Evolutionary conservation across 2,329 filamentous ascomycete genomes (phyloP).

Genomic region (Zelopaecilomyces penicillatus): DNA sequence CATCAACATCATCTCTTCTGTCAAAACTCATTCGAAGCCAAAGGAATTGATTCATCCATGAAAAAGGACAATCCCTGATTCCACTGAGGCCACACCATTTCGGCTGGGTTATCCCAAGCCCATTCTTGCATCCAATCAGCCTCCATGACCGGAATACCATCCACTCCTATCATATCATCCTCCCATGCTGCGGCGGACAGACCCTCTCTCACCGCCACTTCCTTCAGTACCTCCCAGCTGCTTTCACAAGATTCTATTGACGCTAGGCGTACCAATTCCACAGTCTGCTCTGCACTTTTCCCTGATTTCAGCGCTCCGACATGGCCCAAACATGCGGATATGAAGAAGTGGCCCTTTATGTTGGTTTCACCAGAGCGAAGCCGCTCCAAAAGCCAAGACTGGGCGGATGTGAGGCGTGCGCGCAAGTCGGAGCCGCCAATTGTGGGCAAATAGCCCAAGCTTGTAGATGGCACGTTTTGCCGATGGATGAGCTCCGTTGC

Average conservation of each 20-base stretch:
- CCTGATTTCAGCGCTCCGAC: constrained; percentile 25
- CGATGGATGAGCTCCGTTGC: constrained; percentile 38
- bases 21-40: neutral
- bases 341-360: constrained; percentile 31
- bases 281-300: constrained; percentile 19
- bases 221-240: constrained; percentile 25
- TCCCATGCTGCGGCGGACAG: constrained; percentile 10
- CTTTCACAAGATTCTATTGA: constrained; percentile 17
- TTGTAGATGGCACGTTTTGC: constrained; percentile 31
- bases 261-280: constrained; percentile 21
- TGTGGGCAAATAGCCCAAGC: constrained; percentile 20
- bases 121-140: constrained; percentile 20
- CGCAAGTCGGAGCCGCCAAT: constrained; percentile 24
- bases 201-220: constrained; percentile 22
- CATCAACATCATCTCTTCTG: too few relatives aligned
- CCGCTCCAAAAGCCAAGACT: constrained; percentile 24
- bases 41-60: neutral
- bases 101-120: constrained; percentile 18
- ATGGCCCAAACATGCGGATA: constrained; percentile 23
- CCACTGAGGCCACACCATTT: constrained; percentile 12
- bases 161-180: constrained; percentile 3
- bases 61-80: constrained; percentile 1
- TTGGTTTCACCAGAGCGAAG: constrained; percentile 37
- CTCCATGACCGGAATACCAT: constrained; percentile 8
- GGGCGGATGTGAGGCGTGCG: constrained; percentile 19